A percentile compares a stretch with the other conserved stretches of the same genome.
Conservation (phyloP, 148 eudicot species). For the Dysphania ambrosioides region DNA sequence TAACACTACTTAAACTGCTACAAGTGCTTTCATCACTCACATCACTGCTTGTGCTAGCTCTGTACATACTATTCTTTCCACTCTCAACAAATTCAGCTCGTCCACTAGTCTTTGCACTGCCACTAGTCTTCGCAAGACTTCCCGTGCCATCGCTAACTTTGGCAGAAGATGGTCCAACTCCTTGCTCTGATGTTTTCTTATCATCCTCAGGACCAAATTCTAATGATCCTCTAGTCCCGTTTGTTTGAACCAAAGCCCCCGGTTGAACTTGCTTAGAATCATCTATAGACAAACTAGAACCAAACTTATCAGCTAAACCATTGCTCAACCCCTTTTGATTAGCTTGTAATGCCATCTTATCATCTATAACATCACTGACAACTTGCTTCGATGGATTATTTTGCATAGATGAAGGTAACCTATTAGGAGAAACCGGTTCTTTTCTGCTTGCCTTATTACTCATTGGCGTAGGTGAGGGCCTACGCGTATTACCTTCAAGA, state of each 20-base stretch:
- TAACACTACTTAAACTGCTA: conserved; percentile 80
- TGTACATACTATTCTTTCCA: conserved; percentile 68
- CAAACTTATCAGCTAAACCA: conserved; percentile 44
- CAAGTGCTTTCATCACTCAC: conserved; percentile 78
- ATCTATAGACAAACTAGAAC: conserved; percentile 40
- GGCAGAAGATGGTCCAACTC: conserved; percentile 38
- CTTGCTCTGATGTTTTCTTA: conserved; percentile 44
- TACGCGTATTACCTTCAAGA: conserved; percentile 31
- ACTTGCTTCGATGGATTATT: conserved; percentile 29
- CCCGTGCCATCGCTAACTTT: conserved; percentile 62
- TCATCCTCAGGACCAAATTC: conserved; percentile 36
- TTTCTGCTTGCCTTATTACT: conserved; percentile 32
- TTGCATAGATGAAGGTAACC: conserved; percentile 29
- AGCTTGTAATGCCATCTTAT: conserved; percentile 28
- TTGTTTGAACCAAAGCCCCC: conserved; percentile 5
- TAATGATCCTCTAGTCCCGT: conserved; percentile 30
- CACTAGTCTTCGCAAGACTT: conserved; percentile 60
- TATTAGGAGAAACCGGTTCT: conserved; percentile 31
- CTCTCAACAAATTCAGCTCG: conserved; percentile 62
- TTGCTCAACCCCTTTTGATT: conserved; percentile 28
- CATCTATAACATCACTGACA: conserved; percentile 23
- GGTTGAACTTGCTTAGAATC: conserved; percentile 28
- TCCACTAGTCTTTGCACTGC: conserved; percentile 67
- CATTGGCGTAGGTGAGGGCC: conserved; percentile 29
- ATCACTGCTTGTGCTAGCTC: conserved; percentile 81